Evolutionary conservation across 345 rosid species (phyloP), one percentile per base, ranked within the genome.

Genomic region (Cochlearia excelsa): DNA sequence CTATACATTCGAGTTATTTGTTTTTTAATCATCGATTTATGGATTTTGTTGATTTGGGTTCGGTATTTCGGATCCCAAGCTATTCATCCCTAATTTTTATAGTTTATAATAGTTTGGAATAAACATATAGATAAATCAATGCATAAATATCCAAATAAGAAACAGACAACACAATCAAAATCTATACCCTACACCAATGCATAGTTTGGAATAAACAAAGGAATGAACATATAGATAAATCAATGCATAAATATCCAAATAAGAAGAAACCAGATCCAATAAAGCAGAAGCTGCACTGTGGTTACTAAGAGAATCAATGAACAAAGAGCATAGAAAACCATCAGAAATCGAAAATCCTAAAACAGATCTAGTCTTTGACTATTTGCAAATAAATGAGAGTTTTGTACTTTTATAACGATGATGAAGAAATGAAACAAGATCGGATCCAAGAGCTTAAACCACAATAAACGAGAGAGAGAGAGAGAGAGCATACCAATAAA

Each of bases 401-500:
- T 16, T 16, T 16, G 23, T 16, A 16, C 23, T 16, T 56, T 10
- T 10, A 38, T 34, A 37, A 16, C 40, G 27, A 52, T 35, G 30
- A 28, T 1, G 3, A 45, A 26, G 1, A 66, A 55, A 7, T 46
- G 37, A 1, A 28, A 45, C 41, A 4, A 51, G 23, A 30, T 46
- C n/a, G 30, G 50, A 54, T 27, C 43, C 4, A 38, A 16, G n/a
- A 68, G 50, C 1, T 60, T 53, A 4, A 47, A 26, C 2, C 54
- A 38, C 16, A 58, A 65, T 7, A 40, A 5, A 47, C 9, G 29
- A 9, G 37, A 33, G 3, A 9, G n/a, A n/a, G n/a, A n/a, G n/a
- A n/a, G n/a, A n/a, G 42, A 68, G 43, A 39, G n/a, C 43, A 39
- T 39, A 59, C 16, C 4, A 16, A 7, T n/a, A 30, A 44, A 53